Percentiles rank a stretch among this genome's conserved stretches.
Evolutionary conservation across 331 rosid species (phyloP).

Genomic region (Telfairia occidentalis): DNA sequence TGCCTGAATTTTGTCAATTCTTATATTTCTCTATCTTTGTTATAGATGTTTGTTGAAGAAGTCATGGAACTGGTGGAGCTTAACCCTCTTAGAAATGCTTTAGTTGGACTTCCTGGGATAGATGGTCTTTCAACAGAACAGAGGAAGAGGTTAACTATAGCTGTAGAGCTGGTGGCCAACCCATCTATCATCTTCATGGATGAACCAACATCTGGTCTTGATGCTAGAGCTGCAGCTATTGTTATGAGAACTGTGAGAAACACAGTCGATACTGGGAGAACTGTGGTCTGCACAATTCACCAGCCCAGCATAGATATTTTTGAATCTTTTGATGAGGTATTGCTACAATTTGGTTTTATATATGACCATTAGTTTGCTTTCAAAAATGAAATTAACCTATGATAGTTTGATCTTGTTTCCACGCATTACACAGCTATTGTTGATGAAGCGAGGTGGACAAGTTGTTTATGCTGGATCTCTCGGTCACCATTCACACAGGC

Average conservation of each 20-base stretch:
- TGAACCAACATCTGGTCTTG: slow-evolving; percentile 48
- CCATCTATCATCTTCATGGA: slow-evolving; percentile 45
- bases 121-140: slow-evolving; percentile 43
- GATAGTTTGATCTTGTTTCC: slow-evolving; percentile 1
- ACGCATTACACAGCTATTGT: slow-evolving; percentile 19
- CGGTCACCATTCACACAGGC: slow-evolving; percentile 33
- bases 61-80: slow-evolving; percentile 39
- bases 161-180: slow-evolving; percentile 39
- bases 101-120: slow-evolving; percentile 39
- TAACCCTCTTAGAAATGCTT: slow-evolving; percentile 20
- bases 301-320: slow-evolving; percentile 48
- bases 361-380: not conserved
- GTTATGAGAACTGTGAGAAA: slow-evolving; percentile 50
- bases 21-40: not conserved
- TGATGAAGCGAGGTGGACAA: slow-evolving; percentile 47
- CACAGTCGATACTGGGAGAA: slow-evolving; percentile 40
- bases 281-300: slow-evolving; percentile 56
- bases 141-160: slow-evolving; percentile 40
- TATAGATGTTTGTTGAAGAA: slow-evolving; percentile 38
- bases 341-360: not conserved
- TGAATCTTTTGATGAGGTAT: slow-evolving; percentile 45
- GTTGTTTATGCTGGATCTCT: slow-evolving; percentile 40
- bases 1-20: not conserved
- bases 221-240: slow-evolving; percentile 55
- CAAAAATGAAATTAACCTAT: not conserved